Conservation (phyloP, 139 green algal genomes). For the Deuterostichococcus epilithicus region DNA sequence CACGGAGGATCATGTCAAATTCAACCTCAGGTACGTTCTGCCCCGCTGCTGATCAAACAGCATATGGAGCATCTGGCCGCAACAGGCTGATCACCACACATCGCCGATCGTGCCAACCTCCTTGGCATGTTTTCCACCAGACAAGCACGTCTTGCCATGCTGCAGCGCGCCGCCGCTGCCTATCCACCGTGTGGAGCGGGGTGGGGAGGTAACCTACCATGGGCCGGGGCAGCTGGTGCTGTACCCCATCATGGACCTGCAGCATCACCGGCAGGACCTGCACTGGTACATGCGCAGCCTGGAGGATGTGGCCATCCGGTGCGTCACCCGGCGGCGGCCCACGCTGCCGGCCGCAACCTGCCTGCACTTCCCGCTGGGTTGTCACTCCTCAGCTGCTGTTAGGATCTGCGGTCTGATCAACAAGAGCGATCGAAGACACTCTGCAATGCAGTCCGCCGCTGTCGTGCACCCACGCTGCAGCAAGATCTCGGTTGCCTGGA, state of each 20-base stretch:
- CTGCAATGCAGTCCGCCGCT: neutral
- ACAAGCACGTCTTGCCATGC: too few relatives aligned
- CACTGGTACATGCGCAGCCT: constrained; percentile 75
- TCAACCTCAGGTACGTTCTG: constrained; percentile 35
- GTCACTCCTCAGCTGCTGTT: too few relatives aligned
- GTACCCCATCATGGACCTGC: constrained; percentile 75
- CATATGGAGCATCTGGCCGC: too few relatives aligned
- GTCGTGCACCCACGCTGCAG: neutral
- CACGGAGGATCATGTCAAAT: constrained; percentile 52
- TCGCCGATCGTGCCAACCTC: too few relatives aligned
- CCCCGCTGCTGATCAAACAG: too few relatives aligned
- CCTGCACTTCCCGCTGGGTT: neutral
- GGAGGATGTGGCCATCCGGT: constrained; percentile 54
- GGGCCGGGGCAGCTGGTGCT: constrained; percentile 75
- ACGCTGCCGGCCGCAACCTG: neutral
- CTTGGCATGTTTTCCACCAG: too few relatives aligned
- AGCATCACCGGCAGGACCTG: constrained; percentile 49
- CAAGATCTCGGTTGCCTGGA: neutral
- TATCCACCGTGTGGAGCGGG: constrained; percentile 63
- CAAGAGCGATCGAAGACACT: neutral
- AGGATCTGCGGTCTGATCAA: neutral
- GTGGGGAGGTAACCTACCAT: constrained; percentile 81
- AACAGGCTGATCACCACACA: too few relatives aligned
- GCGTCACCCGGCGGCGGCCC: neutral
- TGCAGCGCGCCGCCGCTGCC: constrained; percentile 34